Base-by-base conservation (phyloP, 2,329 filamentous ascomycete species). In the Colletotrichum sublineola region DNA sequence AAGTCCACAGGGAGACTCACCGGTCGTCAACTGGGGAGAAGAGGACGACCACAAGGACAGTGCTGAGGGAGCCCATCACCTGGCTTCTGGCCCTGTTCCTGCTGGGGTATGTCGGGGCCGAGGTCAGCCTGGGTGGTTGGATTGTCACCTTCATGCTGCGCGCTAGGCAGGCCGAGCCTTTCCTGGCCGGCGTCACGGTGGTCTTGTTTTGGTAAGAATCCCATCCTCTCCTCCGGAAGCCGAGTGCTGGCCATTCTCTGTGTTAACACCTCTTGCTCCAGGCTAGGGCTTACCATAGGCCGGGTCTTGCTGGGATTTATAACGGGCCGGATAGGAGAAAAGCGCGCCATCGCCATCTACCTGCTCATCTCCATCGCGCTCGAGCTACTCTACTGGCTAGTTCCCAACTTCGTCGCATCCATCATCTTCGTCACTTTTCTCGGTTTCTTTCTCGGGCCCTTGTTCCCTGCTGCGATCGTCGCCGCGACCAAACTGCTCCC, bases 121-220 rank as follows among this genome's bases (percentile, higher is more conserved):
- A 97, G 81, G 92, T 94, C 72, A 90, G 89, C 0, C 84, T 95
- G 2, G 92, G 92, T 12, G 83, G 94, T 20, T 96, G 94, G 94
- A 92, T 97, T 74, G 91, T 94, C 61, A 92, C 91, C 0, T 97
- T 97, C 79, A 97, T 97, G 93, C 90, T 95, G n/a, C 85, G 88
- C 29, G 91, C 95, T 33, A 89, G 95, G 18, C 81, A 91, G 48
- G 93, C 91, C 4, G 87, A 85, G 33, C 84, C 90, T 0, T 96
- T 96, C 77, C 86, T 90, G 2, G 91, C 92, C 44, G 94, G 94
- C 3, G 89, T 96, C 83, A 90, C 90, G 0, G 91, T 91, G 0
- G 96, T 93, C 0, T 91, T 93, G 0, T 97, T 96, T 82, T 97
- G 94, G 94, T 64, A 64, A 46, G 38, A 18, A 29, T 20, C 4